A percentile compares a stretch with the other conserved stretches of the same genome.
Evolutionary conservation across 139 green algal genomes (phyloP).

Genomic region (Closterium sp.): DNA sequence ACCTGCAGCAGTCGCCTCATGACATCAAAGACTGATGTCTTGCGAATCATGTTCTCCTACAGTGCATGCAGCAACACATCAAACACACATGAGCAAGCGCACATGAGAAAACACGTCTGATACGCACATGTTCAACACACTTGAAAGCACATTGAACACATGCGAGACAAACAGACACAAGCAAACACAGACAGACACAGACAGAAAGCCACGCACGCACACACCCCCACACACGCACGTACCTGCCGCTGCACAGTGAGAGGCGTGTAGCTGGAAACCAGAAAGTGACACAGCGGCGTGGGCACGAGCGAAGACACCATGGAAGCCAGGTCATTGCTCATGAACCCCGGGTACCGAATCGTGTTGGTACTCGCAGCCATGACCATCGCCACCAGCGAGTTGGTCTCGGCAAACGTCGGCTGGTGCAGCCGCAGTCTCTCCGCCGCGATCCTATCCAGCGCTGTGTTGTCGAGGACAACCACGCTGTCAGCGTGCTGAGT

Average conservation of each 20-base stretch:
- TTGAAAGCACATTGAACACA: too few species aligned
- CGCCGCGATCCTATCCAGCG: slow-evolving; percentile 82
- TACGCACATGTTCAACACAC: not conserved
- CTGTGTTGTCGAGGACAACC: slow-evolving; percentile 88
- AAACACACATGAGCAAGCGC: not conserved
- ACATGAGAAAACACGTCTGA: too few species aligned
- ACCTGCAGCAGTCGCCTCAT: slow-evolving; percentile 75
- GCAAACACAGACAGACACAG: too few species aligned
- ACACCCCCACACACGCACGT: not conserved
- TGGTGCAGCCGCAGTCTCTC: slow-evolving; percentile 65
- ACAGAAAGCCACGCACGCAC: too few species aligned
- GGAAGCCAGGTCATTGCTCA: slow-evolving; percentile 99
- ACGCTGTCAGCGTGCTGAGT: slow-evolving; percentile 86
- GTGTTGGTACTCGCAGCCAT: slow-evolving; percentile 98
- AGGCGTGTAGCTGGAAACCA: slow-evolving; percentile 94
- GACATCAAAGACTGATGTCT: slow-evolving; percentile 96
- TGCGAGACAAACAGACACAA: too few species aligned
- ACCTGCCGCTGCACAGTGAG: slow-evolving; percentile 52
- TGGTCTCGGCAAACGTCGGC: slow-evolving; percentile 84
- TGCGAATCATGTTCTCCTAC: slow-evolving; percentile 63
- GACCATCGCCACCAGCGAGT: slow-evolving; percentile 93
- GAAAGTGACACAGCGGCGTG: slow-evolving; percentile 95
- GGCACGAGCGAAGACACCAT: slow-evolving; percentile 93
- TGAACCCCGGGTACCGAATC: slow-evolving; percentile 95
- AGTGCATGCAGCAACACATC: not conserved